Evolutionary conservation across 2,329 filamentous ascomycete genomes (phyloP).

Genomic region (Hortaea sp.): DNA sequence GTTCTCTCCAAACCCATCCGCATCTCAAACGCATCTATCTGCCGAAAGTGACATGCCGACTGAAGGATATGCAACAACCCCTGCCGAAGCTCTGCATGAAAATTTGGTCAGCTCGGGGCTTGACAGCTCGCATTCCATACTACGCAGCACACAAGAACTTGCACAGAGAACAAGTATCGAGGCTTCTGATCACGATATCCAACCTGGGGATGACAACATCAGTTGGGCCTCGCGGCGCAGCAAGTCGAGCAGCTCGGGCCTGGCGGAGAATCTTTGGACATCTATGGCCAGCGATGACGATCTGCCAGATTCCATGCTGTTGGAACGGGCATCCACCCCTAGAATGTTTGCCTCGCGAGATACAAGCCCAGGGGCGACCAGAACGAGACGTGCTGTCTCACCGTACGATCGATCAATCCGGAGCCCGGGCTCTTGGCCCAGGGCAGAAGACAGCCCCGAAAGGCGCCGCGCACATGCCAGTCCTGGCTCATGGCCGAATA

Average conservation of each 20-base stretch:
- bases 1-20: background rate
- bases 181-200: conserved; percentile 18
- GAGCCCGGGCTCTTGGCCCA: conserved; percentile 22
- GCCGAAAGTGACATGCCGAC: background rate
- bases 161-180: background rate
- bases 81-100: background rate
- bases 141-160: background rate
- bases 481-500: conserved; percentile 18
- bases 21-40: background rate
- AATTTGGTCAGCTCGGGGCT: background rate
- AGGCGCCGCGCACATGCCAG: conserved; percentile 8
- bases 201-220: conserved; percentile 27
- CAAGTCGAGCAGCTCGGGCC: conserved; percentile 10
- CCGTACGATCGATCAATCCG: conserved; percentile 14
- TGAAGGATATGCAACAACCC: background rate
- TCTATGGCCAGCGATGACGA: conserved; percentile 23
- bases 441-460: conserved; percentile 12
- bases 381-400: conserved; percentile 13
- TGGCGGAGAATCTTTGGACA: conserved; percentile 22
- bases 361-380: conserved; percentile 9
- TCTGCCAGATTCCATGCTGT: conserved; percentile 18
- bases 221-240: conserved; percentile 26
- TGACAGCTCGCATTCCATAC: background rate
- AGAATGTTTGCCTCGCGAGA: conserved; percentile 8
- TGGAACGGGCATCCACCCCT: conserved; percentile 8